Evolutionary conservation across 352 stramenopile genomes (phyloP).

Genomic region (Phytophthora multivora): DNA sequence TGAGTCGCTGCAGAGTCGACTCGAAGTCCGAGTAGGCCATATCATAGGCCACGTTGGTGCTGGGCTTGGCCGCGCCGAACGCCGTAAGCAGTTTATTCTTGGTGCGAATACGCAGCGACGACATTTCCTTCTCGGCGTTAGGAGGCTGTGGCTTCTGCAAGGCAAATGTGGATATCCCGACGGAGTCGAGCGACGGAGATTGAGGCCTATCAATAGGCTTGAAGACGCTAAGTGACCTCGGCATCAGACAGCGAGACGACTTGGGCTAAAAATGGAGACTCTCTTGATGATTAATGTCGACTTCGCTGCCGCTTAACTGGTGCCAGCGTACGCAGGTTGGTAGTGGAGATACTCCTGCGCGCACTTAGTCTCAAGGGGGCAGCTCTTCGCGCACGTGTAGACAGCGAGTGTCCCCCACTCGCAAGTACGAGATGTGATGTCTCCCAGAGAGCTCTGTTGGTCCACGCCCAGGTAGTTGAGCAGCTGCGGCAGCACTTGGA

Average conservation of each 20-base stretch:
- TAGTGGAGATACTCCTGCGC: constrained; percentile 80
- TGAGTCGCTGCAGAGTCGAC: constrained; percentile 48
- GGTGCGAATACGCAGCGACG: constrained; percentile 70
- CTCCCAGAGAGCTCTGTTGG: constrained; percentile 53
- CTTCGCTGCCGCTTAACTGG: constrained; percentile 15
- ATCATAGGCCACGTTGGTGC: constrained; percentile 82
- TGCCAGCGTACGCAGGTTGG: constrained; percentile 69
- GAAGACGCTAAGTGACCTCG: constrained; percentile 28
- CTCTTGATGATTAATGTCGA: constrained; percentile 27
- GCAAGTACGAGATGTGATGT: constrained; percentile 66
- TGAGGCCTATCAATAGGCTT: constrained; percentile 35
- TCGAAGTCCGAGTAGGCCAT: constrained; percentile 67
- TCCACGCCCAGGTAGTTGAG: constrained; percentile 92
- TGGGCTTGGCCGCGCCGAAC: constrained; percentile 72
- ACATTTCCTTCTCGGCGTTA: constrained; percentile 46
- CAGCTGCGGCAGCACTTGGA: constrained; percentile 95
- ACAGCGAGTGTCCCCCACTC: constrained; percentile 93
- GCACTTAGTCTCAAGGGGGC: constrained; percentile 54
- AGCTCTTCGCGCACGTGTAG: constrained; percentile 94
- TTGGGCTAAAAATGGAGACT: constrained; percentile 34
- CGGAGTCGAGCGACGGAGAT: too few species aligned
- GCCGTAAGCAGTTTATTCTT: constrained; percentile 82
- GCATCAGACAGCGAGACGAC: constrained; percentile 28
- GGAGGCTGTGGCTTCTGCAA: neutral
- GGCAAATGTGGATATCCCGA: neutral